These are phyloP conservation scores for Pholiota conissans DNA, from an alignment of 768 basidiomycete species.

Conservation along the genomic window DNA sequence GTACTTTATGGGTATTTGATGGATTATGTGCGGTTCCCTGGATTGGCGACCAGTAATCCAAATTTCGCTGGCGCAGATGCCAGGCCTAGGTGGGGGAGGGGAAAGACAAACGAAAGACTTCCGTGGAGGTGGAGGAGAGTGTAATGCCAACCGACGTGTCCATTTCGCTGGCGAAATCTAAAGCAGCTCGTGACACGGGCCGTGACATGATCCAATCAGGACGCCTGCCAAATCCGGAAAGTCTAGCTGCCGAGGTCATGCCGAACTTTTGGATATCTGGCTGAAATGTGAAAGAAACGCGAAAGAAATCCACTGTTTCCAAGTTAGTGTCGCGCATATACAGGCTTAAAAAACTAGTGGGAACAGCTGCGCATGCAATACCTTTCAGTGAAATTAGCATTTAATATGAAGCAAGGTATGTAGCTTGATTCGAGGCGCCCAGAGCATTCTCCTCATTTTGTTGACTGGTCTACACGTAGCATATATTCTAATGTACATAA, in stretches of 20 bases:
- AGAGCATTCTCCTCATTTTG: too few relatives aligned
- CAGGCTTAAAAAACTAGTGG: too few relatives aligned
- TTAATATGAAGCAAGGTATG: too few relatives aligned
- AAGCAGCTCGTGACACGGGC: conserved; percentile 4
- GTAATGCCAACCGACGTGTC: conserved; percentile 9
- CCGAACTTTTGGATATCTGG: not conserved
- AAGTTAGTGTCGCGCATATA: too few relatives aligned
- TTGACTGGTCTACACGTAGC: too few relatives aligned
- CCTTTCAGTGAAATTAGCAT: too few relatives aligned
- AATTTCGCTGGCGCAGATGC: not conserved
- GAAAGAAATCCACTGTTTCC: too few relatives aligned
- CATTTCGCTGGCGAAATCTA: conserved; percentile 11
- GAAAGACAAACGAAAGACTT: conserved; percentile 2
- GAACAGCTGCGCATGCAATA: too few relatives aligned
- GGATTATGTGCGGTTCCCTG: conserved; percentile 5
- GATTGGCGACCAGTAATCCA: not conserved
- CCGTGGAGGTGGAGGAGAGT: conserved; percentile 1
- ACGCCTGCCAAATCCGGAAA: not conserved
- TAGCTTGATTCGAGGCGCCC: too few relatives aligned
- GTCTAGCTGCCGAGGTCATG: not conserved
- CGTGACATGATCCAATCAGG: conserved; percentile 3
- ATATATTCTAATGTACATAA: too few relatives aligned
- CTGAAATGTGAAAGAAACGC: too few relatives aligned
- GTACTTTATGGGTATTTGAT: conserved; percentile 5
- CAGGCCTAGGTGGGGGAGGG: not conserved